Evolutionary conservation across 2,329 filamentous ascomycete species (phyloP), one percentile per base, ranked within the genome.

Genomic region (Scedosporium apiospermum): DNA sequence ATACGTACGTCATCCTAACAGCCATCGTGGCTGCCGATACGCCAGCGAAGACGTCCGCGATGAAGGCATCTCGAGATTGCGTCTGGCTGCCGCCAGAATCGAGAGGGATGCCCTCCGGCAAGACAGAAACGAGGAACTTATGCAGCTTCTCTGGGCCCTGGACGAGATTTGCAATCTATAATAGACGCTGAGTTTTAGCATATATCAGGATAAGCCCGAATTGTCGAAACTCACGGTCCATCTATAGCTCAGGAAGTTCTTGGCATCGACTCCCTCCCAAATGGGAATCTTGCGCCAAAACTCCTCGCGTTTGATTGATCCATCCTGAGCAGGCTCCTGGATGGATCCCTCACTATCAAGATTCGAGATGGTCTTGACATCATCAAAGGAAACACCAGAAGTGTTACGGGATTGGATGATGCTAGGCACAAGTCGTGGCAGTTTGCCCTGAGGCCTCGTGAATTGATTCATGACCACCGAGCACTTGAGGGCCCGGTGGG

Each of bases 1-100:
- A 16, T 5, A 69, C 75, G 69, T 66, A 78, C 76, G 82, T 86
- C 63, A 87, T 72, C 9, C 84, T 77, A 46, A 86, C 77, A 0
- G 83, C 76, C 85, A 88, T 88, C 2, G 84, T 80, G 1, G 84
- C 80, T 4, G 74, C 68, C 21, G 73, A 75, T 61, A 87, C 77
- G 10, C 83, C 85, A 16, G 74, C 73, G 27, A 77, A 68, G 3
- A 86, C 77, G 69, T 88, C 83, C 1, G 73, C 67, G 58, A 86
- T 78, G 63, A 87, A 82, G 21, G 81, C 77, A 2, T 82, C 75
- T 10, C 78, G 79, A 26, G 76, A 80, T 63, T 76, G 76, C 66
- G 77, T 74, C 26, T 71, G 71, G 4, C 62, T 64, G 27, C 68
- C 64, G 0, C 63, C 63, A 62, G 70, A 65, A 65, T 68, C 70